Evolutionary conservation across 2,329 filamentous ascomycete genomes (phyloP), one percentile per base, ranked within the genome.

Genomic region (Trichoderma sp.): DNA sequence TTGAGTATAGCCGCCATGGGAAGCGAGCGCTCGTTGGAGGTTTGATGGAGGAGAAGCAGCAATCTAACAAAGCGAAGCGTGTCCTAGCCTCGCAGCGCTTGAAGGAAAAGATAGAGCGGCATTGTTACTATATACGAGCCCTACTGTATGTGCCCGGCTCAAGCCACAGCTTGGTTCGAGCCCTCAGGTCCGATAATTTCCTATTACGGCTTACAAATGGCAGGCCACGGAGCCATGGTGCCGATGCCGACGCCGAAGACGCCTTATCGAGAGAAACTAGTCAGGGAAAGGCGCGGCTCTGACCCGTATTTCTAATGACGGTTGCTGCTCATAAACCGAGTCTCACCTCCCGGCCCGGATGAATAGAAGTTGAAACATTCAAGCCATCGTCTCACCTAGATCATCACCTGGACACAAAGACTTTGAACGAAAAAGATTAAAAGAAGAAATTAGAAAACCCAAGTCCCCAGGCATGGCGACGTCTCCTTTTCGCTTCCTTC

Each of bases 191-290:
- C 63, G 54, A 37, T 21, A 66, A 37, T 59, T 66, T 54, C 64
- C 64, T 59, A 66, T 51, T 51, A 51, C n/a, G 54, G 64, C 64
- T 66, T 66, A 66, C 64, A 66, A 66, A 66, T 58, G 54, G 11
- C 51, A 39, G 28, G 30, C n/a, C 43, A 28, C 52, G 37, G 63
- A 49, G 32, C 13, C 24, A 26, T 52, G 49, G 28, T 26, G 28
- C 64, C 63, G 63, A 55, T 8, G 28, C 64, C 39, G 64, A 51
- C 54, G 64, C 39, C 54, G 28, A 39, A 30, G 54, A 37, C 54
- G 64, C 39, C 54, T 59, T 66, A 51, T 66, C 54, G 43, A 28
- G 5, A 24, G 18, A 43, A n/a, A 43, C 24, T 55, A 51, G 59
- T 8, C 18, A n/a, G 18, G 49, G 39, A 39, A 64, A 55, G 49